These are phyloP conservation scores for Mercurialis annua DNA, from an alignment of 345 rosid genomes.

Conservation along the genomic window DNA sequence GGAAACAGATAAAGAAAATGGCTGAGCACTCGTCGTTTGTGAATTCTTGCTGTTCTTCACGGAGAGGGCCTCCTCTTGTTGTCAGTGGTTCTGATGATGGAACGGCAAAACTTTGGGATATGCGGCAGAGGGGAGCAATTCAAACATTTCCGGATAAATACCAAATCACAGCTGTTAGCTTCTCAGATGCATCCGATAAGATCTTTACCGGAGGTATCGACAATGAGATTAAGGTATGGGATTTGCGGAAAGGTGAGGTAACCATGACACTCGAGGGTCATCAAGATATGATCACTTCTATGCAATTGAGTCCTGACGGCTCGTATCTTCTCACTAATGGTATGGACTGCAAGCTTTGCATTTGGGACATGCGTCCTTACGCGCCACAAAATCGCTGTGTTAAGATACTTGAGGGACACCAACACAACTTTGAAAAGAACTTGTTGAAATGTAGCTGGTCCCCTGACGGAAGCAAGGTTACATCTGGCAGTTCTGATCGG, in stretches of 20 bases:
- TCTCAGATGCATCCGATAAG: slow-evolving; percentile 95
- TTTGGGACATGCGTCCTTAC: slow-evolving; percentile 98
- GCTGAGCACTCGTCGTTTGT: slow-evolving; percentile 90
- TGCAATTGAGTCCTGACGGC: slow-evolving; percentile 95
- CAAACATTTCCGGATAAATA: slow-evolving; percentile 96
- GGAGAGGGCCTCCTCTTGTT: slow-evolving; percentile 88
- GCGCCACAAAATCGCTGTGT: slow-evolving; percentile 97
- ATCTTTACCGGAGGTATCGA: slow-evolving; percentile 90
- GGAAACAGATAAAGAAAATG: slow-evolving; percentile 96
- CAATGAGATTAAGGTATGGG: slow-evolving; percentile 89
- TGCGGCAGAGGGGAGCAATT: slow-evolving; percentile 99
- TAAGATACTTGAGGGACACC: slow-evolving; percentile 89
- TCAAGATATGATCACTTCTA: slow-evolving; percentile 88
- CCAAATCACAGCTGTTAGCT: slow-evolving; percentile 91
- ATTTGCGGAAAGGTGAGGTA: slow-evolving; percentile 83
- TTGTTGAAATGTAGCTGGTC: slow-evolving; percentile 89
- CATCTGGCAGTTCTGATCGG: slow-evolving; percentile 90
- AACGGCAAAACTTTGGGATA: slow-evolving; percentile 97
- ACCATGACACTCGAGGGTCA: slow-evolving; percentile 92
- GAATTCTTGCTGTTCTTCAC: slow-evolving; percentile 86
- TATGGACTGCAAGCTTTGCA: slow-evolving; percentile 91
- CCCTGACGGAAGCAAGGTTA: slow-evolving; percentile 93
- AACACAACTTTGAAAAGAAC: slow-evolving; percentile 96
- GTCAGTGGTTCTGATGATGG: slow-evolving; percentile 97
- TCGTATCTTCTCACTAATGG: slow-evolving; percentile 93